phyloP scores from a whole-genome alignment of 2,329 filamentous ascomycete genomes.

The Cyphellophora europaea region DNA sequence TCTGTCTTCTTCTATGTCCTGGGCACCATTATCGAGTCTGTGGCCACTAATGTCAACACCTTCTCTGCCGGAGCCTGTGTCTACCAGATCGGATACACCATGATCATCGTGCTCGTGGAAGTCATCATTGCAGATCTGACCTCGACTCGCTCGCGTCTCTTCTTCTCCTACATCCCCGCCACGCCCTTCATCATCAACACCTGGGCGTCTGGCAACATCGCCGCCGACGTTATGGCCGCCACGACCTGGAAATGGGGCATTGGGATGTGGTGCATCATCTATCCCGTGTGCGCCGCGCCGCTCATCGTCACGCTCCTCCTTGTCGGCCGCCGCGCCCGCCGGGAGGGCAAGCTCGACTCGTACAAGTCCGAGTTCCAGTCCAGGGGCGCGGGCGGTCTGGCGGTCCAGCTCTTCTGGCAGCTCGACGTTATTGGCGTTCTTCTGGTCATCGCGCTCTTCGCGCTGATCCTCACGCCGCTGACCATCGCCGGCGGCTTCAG shows the following conservation, averaged over 20 bases:
- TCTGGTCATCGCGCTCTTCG: constrained; percentile 42
- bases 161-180: constrained; percentile 57
- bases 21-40: constrained; percentile 49
- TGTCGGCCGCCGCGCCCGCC: constrained; percentile 44
- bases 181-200: constrained; percentile 53
- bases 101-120: constrained; percentile 51
- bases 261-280: constrained; percentile 56
- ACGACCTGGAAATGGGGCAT: constrained; percentile 55
- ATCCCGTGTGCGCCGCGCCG: constrained; percentile 46
- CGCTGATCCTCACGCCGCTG: constrained; percentile 46
- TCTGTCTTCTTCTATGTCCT: constrained; percentile 49
- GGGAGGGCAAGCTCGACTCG: constrained; percentile 36
- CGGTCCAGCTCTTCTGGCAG: constrained; percentile 44
- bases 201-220: constrained; percentile 53
- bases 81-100: constrained; percentile 57
- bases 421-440: constrained; percentile 46
- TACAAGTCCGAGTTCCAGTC: constrained; percentile 36
- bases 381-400: constrained; percentile 27
- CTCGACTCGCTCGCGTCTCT: constrained; percentile 51
- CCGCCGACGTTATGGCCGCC: constrained; percentile 37
- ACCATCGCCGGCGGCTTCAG: constrained; percentile 45
- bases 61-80: constrained; percentile 51
- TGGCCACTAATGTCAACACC: constrained; percentile 36
- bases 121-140: constrained; percentile 57
- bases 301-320: constrained; percentile 43